A percentile compares a stretch with the other conserved stretches of the same genome.
These are phyloP conservation scores for Pythium folliculosum DNA, from an alignment of 352 stramenopile species.

Conservation along the genomic window DNA sequence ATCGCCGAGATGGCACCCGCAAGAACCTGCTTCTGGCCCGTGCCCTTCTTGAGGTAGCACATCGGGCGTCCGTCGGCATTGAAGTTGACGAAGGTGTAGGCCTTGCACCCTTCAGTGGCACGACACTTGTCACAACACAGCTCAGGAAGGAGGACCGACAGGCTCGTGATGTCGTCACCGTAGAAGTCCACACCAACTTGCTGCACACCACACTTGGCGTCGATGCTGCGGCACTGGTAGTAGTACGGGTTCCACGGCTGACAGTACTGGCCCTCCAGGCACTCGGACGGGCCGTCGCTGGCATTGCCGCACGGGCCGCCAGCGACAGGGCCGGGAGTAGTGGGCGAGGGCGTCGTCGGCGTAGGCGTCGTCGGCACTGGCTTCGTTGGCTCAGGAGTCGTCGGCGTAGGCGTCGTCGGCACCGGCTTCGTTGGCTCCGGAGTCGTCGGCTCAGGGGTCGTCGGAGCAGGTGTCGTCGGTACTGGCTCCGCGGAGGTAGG, in stretches of 20 bases:
- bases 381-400: not conserved
- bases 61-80: slow-evolving; percentile 20
- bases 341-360: slow-evolving; percentile 3
- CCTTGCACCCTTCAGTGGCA: slow-evolving; percentile 19
- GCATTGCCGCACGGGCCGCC: slow-evolving; percentile 14
- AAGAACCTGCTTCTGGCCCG: slow-evolving; percentile 1
- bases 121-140: slow-evolving; percentile 29
- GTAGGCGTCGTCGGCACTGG: not conserved
- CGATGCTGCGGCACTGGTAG: slow-evolving; percentile 45
- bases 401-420: not conserved
- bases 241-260: slow-evolving; percentile 47
- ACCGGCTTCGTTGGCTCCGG: too few relatives aligned
- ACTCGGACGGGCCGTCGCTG: not conserved
- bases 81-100: slow-evolving; percentile 31
- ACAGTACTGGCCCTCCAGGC: slow-evolving; percentile 35
- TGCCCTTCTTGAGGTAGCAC: slow-evolving; percentile 29
- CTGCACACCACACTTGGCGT: slow-evolving; percentile 17
- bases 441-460: too few relatives aligned
- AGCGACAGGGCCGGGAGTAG: slow-evolving; percentile 1
- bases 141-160: slow-evolving; percentile 19
- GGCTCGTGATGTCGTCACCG: slow-evolving; percentile 23
- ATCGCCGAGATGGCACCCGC: slow-evolving; percentile 29
- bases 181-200: slow-evolving; percentile 20
- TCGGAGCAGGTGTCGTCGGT: not conserved
- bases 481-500: not conserved